Evolutionary conservation across 306 rosid species (phyloP).

Genomic region (Medicago truncatula): MtrunA17r5.0-ANR NC_053049.1:5156001-5156500

Average conservation of each 20-base stretch:
- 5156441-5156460: not conserved
- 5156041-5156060: not conserved
- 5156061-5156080: too few relatives aligned
- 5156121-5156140: not conserved
- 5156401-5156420: not conserved
- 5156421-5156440: too few relatives aligned
- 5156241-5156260: slow-evolving; percentile 24
- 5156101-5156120: not conserved
- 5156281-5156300: slow-evolving; percentile 44
- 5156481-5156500: too few relatives aligned
- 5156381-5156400: not conserved
- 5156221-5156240: too few relatives aligned
- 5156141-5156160: not conserved
- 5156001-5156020: too few relatives aligned
- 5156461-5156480: too few relatives aligned
- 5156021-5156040: too few relatives aligned
- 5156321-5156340: not conserved
- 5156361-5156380: not conserved
- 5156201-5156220: not conserved
- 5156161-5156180: not conserved
- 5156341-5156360: not conserved
- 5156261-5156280: slow-evolving; percentile 31
- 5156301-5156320: slow-evolving; percentile 14
- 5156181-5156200: not conserved
- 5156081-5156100: not conserved